Evolutionary conservation across 164 flowering plant species (phyloP).

Genomic region (Taxillus chinensis): DNA sequence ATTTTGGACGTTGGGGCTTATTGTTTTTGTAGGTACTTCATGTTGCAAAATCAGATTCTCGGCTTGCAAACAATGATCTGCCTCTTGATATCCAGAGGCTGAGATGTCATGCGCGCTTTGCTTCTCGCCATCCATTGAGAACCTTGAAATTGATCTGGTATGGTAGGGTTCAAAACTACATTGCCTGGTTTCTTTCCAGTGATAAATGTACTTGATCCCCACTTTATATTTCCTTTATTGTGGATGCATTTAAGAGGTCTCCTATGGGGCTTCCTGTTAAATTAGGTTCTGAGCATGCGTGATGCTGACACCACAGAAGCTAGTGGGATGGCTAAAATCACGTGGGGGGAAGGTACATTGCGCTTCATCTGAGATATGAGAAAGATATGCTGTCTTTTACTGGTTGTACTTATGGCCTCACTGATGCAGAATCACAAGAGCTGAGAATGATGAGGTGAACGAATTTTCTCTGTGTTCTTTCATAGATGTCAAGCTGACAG

Average conservation of each 20-base stretch:
- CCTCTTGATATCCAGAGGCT: constrained; percentile 90
- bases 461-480: not conserved
- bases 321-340: constrained; percentile 82
- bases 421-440: constrained; percentile 72
- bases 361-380: constrained; percentile 93
- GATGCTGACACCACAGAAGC: constrained; percentile 89
- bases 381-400: constrained; percentile 95
- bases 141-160: constrained; percentile 11
- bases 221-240: constrained; percentile 8
- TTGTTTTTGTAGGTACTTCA: constrained; percentile 58
- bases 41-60: constrained; percentile 93
- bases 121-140: constrained; percentile 76
- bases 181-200: not conserved
- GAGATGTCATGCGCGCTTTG: constrained; percentile 92
- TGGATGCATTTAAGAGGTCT: constrained; percentile 54
- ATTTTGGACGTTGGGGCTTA: not conserved
- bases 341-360: constrained; percentile 61
- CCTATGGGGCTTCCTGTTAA: constrained; percentile 64
- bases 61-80: constrained; percentile 85
- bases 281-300: constrained; percentile 75
- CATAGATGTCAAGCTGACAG: not conserved
- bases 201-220: constrained; percentile 6
- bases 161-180: too few species aligned
- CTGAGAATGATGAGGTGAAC: constrained; percentile 69
- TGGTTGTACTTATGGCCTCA: constrained; percentile 84